A percentile compares a stretch with the other conserved stretches of the same genome.
Evolutionary conservation across 129 eudicot genomes (phyloP).

Genomic region (Flaveria ramosissima): DNA sequence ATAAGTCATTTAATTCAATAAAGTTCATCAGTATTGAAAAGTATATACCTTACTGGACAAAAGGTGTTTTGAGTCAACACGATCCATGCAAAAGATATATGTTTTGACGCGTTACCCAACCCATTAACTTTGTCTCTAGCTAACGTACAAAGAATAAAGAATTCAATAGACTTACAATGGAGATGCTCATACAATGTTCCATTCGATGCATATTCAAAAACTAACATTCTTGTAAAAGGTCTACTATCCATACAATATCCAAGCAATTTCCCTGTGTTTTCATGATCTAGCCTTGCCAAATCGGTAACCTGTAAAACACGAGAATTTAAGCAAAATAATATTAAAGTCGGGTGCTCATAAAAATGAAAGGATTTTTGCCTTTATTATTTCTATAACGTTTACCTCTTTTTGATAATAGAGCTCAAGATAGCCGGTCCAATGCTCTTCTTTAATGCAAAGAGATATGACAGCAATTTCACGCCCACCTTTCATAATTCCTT

Average conservation of each 20-base stretch:
- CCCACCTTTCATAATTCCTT: constrained; percentile 88
- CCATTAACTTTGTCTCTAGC: background rate
- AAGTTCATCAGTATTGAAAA: background rate
- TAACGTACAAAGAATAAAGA: constrained; percentile 1
- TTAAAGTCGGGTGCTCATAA: background rate
- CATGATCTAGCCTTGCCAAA: constrained; percentile 80
- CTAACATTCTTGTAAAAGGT: constrained; percentile 95
- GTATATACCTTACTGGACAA: background rate
- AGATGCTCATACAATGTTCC: constrained; percentile 95
- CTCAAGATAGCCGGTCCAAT: constrained; percentile 89
- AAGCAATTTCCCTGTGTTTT: constrained; percentile 72
- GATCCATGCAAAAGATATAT: background rate
- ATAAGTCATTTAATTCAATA: constrained; percentile 6
- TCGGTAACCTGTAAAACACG: constrained; percentile 67
- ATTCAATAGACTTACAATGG: constrained; percentile 63
- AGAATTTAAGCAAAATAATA: background rate
- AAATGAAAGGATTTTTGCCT: background rate
- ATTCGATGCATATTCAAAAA: constrained; percentile 91
- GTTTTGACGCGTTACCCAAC: constrained; percentile 1
- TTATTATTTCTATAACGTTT: background rate
- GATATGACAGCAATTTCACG: constrained; percentile 93
- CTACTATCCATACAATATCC: constrained; percentile 78
- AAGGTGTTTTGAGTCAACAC: background rate
- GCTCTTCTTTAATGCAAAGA: constrained; percentile 88
- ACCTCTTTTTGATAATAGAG: constrained; percentile 96